Base-by-base conservation (phyloP, 257 asterid genomes). In the Salvia hispanica region DNA sequence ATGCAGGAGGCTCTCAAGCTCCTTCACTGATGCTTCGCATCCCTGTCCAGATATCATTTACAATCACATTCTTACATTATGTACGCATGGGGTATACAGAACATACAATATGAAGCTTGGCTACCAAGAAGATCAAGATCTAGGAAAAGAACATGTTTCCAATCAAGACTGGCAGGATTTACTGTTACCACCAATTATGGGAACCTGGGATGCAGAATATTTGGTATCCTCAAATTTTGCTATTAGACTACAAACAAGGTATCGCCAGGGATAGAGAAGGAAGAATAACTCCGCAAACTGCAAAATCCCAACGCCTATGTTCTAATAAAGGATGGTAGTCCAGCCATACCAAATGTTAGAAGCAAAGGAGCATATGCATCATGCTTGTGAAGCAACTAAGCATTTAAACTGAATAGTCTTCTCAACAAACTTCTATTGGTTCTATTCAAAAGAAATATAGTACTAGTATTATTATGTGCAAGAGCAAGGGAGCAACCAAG, bases 11-110 rank as follows among this genome's bases (percentile, higher is more conserved):
- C 83, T 71, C 71, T 86, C 84, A 59, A 92, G 83, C 72, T 92
- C 96, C 83, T 90, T 88, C 36, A 83, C 82, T 0, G 98, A 90
- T 44, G 85, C 81, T 46, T 81, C 85, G 72, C 90, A 92, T 72
- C 97, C 98, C 98, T 92, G 94, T 81, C 83, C 69, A 86, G 69
- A 82, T 67, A 83, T 60, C 70, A 73, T 74, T 72, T 72, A 73
- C 78, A 80, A 74, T 74, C 74, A 69, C 71, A 74, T 50, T 62
- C 66, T 62, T 40, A 73, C 47, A 43, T 59, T 33, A 58, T 69
- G 58, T 64, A 25, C 7, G 34, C 61, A 64, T 64, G 68, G 62
- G 14, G 10, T 31, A 63, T 54, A 70, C 12, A 60, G 46, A 46
- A 64, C 14, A 60, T 37, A 36, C 7, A 36, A 58, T 58, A 33